Percentiles rank a stretch among this genome's conserved stretches.
phyloP scores from a whole-genome alignment of 2,329 filamentous ascomycete species.

The Fusarium penzigii region DNA sequence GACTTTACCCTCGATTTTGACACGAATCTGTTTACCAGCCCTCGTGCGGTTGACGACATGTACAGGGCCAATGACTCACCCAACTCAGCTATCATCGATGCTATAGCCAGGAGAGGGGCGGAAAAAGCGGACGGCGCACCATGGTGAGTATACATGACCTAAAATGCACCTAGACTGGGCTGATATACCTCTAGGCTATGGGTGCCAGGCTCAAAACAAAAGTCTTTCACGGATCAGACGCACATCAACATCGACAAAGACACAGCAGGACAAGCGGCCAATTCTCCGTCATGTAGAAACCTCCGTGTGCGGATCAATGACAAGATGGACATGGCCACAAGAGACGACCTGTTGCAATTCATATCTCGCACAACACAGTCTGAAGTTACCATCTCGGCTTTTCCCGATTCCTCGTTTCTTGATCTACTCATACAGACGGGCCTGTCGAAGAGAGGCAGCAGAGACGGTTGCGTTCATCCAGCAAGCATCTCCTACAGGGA shows the following conservation, averaged over 20 bases:
- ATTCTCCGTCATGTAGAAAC: background rate
- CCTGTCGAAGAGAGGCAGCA: background rate
- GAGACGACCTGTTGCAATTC: background rate
- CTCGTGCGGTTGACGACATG: background rate
- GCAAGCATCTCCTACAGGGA: background rate
- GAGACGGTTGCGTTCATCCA: background rate
- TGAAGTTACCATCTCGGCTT: background rate
- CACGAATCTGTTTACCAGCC: background rate
- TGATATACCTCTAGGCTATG: background rate
- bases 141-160: background rate
- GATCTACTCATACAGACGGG: background rate
- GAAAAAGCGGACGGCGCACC: background rate
- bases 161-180: background rate
- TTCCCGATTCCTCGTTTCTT: background rate
- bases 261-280: background rate
- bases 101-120: background rate
- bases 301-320: background rate
- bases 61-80: background rate
- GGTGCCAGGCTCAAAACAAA: background rate
- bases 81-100: background rate
- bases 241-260: background rate
- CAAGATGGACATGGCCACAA: background rate
- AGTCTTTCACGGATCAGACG: background rate
- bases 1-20: background rate
- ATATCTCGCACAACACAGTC: background rate